phyloP scores from a whole-genome alignment of 2,329 filamentous ascomycete species.

The Cytospora chrysosperma region DNA sequence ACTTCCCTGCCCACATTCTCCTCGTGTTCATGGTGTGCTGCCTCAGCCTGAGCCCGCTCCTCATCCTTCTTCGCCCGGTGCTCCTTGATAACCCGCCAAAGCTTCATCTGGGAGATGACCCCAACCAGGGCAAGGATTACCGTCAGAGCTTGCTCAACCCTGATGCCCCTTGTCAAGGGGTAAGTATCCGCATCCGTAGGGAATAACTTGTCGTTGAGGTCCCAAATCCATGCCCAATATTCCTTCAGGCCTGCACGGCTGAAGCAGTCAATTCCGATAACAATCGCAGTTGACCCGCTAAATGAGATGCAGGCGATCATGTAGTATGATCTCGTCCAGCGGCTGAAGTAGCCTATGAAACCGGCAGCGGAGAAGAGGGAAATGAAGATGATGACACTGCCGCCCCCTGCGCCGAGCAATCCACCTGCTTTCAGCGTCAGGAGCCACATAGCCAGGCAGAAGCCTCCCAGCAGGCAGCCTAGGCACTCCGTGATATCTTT shows the following conservation, averaged over 20 bases:
- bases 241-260: constrained; percentile 89
- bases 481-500: constrained; percentile 77
- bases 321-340: constrained; percentile 73
- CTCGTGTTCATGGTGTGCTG: constrained; percentile 62
- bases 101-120: constrained; percentile 77
- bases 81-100: constrained; percentile 79
- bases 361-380: constrained; percentile 64
- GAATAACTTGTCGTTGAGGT: constrained; percentile 75
- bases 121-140: constrained; percentile 74
- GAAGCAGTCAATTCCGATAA: constrained; percentile 89
- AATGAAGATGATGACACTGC: constrained; percentile 72
- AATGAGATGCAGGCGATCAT: constrained; percentile 78
- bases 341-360: constrained; percentile 76
- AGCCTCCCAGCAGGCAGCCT: constrained; percentile 85
- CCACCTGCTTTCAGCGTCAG: constrained; percentile 75
- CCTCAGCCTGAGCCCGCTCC: constrained; percentile 49
- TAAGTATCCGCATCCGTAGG: constrained; percentile 75
- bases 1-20: constrained; percentile 67
- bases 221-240: constrained; percentile 94
- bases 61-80: constrained; percentile 54
- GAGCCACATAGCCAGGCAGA: constrained; percentile 88
- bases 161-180: constrained; percentile 81
- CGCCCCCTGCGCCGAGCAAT: constrained; percentile 58
- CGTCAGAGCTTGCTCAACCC: constrained; percentile 77
- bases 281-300: constrained; percentile 72